Base-by-base conservation (phyloP, 805 yeast genomes). In the Huiozyma naganishii region DNA sequence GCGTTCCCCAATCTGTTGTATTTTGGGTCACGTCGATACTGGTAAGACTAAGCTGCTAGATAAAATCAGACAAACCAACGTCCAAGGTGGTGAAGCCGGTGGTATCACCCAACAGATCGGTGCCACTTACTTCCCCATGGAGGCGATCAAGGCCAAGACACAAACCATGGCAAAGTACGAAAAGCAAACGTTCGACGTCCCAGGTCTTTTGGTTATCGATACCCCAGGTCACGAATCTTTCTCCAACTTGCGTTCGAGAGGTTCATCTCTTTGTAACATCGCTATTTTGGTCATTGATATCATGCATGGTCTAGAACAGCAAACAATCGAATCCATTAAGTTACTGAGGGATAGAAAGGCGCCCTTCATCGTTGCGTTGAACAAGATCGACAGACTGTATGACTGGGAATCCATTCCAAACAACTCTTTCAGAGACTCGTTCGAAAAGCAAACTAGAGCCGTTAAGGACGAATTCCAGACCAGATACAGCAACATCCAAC, bases 181-280 rank as follows among this genome's bases (percentile, higher is more conserved):
- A 64, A 83, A 84, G 60, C 80, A 80, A 62, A 73, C 83, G 23
- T 90, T 81, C 64, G 95, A 90, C 52, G 97, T 92, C 45, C 99
- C 99, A 45, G 99, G 99, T 70, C 71, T 92, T 61, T 76, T 92
- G 64, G 80, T 92, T 54, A 92, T 92, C 58, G 99, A 92, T 71
- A 92, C 99, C 2, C 99, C 99, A 56, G 99, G 99, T 67, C 99
- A 92, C 86, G 99, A 92, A 76, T 89, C 97, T 48, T 92, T 92
- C 77, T 79, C 96, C 40, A 92, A 92, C 67, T 77, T 92, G 67
- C 84, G 99, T 76, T 78, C 96, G 38, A 88, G 99, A 76, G 99
- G 99, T 76, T 90, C 97, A 11, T 90, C 97, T 6, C 74, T 92
- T 56, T 92, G 99, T 87, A 92, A 92, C 74, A 92, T 92, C 70